A percentile compares a stretch with the other conserved stretches of the same genome.
Evolutionary conservation across 1,139 yeast genomes (phyloP).

Genomic region (Geotrichum candidum): DNA sequence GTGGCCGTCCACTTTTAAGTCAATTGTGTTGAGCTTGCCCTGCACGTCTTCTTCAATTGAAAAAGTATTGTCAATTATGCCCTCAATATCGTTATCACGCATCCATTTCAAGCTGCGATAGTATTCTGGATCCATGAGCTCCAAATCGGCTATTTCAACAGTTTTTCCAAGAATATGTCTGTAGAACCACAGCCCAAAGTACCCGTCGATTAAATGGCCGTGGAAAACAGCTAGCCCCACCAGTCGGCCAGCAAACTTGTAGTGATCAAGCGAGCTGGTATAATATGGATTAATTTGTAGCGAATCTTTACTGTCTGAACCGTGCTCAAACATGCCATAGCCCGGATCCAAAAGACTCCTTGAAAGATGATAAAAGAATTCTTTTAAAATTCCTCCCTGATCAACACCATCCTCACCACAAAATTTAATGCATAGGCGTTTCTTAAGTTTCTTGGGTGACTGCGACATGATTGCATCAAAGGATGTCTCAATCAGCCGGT

Average conservation of each 20-base stretch:
- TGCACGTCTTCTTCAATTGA: slow-evolving; percentile 94
- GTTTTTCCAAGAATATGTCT: slow-evolving; percentile 95
- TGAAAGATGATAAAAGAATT: slow-evolving; percentile 87
- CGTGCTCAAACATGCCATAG: slow-evolving; percentile 91
- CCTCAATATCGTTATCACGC: slow-evolving; percentile 86
- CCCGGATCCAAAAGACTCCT: slow-evolving; percentile 98
- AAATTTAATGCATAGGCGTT: neutral
- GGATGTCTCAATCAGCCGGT: neutral
- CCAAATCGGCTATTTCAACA: slow-evolving; percentile 94
- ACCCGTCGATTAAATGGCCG: slow-evolving; percentile 93
- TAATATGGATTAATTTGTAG: slow-evolving; percentile 96
- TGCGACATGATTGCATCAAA: neutral
- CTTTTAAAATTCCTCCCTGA: slow-evolving; percentile 93
- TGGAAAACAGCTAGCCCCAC: slow-evolving; percentile 98
- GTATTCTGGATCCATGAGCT: slow-evolving; percentile 96
- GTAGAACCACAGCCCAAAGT: slow-evolving; percentile 94
- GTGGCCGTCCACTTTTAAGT: slow-evolving; percentile 80
- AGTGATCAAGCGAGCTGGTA: slow-evolving; percentile 95
- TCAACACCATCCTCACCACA: neutral
- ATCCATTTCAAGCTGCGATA: slow-evolving; percentile 94
- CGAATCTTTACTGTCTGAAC: slow-evolving; percentile 96
- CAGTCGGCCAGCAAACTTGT: slow-evolving; percentile 95
- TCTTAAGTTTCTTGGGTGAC: neutral
- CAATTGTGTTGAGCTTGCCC: slow-evolving; percentile 86
- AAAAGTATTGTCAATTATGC: slow-evolving; percentile 77